Base-by-base conservation (phyloP, 2,329 filamentous ascomycete genomes). In the Claviceps pazoutovae region DNA sequence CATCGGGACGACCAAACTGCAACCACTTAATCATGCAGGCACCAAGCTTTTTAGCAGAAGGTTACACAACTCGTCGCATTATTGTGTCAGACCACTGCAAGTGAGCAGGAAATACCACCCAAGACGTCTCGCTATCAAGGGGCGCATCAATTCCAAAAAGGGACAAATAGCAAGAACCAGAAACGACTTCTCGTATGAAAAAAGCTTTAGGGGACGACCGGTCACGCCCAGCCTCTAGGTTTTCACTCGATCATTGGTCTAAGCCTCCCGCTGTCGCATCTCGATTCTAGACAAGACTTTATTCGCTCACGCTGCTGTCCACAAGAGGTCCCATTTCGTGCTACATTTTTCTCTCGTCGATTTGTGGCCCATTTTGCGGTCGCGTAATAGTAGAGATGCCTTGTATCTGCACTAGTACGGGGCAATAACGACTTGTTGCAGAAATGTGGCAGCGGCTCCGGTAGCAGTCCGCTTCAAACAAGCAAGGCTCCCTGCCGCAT, bases 11-110 rank as follows among this genome's bases (percentile, higher is more conserved):
- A 7, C n/a, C 30, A 34, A 34, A 34, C 39, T 52, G 39, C 41
- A 45, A 45, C 46, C 44, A 49, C 39, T 23, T 34, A 42, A 19
- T 21, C 34, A 45, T 52, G 51, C 51, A 52, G 46, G 51, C 51
- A 52, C 46, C 17, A 43, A 34, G 50, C 50, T 51, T 23, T 30
- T 38, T 14, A 17, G 23, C 50, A 23, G 37, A 51, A 46, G n/a
- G 50, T 47, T 17, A 36, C 50, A 47, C 44, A 30, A 16, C 49
- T 17, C 46, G 19, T 50, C 39, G 49, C 39, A 30, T 19, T 46
- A 30, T 19, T 6, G 21, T 38, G 30, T 45, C 42, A 26, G 30
- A 5, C 41, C 39, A 45, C 42, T 46, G 34, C 8, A 51, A n/a
- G 41, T 41, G 42, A 47, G 17, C 5, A 13, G 13, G 7, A 41